Evolutionary conservation across 2,329 filamentous ascomycete species (phyloP).

Genomic region (Exophiala alcalophila): DNA sequence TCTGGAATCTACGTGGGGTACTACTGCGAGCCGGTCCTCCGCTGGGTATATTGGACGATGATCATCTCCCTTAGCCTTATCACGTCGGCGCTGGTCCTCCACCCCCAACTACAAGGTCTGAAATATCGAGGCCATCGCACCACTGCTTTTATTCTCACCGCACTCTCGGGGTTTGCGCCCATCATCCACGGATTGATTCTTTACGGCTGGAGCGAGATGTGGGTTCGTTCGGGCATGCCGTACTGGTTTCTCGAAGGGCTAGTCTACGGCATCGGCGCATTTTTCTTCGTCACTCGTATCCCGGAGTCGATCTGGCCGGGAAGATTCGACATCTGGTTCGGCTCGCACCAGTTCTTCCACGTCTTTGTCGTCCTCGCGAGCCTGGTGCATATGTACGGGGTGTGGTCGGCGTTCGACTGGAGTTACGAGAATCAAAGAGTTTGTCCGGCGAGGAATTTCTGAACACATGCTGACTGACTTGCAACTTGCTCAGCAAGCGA

Average conservation of each 20-base stretch:
- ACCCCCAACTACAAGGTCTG: slow-evolving; percentile 35
- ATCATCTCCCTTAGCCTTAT: slow-evolving; percentile 33
- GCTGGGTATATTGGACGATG: slow-evolving; percentile 38
- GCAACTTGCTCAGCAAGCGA: no score
- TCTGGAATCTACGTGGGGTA: slow-evolving; percentile 39
- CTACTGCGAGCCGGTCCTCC: slow-evolving; percentile 34
- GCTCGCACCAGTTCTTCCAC: slow-evolving; percentile 38
- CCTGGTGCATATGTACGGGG: slow-evolving; percentile 40
- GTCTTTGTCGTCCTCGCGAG: slow-evolving; percentile 42
- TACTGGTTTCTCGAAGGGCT: slow-evolving; percentile 38
- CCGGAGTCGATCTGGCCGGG: slow-evolving; percentile 34
- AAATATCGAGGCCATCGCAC: slow-evolving; percentile 34
- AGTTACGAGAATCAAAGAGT: slow-evolving; percentile 31
- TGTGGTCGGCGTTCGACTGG: slow-evolving; percentile 36
- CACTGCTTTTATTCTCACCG: slow-evolving; percentile 34
- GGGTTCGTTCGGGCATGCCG: slow-evolving; percentile 33
- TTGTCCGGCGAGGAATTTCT: slow-evolving; percentile 18
- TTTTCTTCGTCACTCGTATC: slow-evolving; percentile 31
- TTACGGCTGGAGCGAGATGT: slow-evolving; percentile 31
- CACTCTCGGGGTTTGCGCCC: slow-evolving; percentile 36
- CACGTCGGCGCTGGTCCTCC: slow-evolving; percentile 37
- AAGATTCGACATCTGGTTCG: slow-evolving; percentile 37
- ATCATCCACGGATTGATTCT: slow-evolving; percentile 34
- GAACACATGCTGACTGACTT: no score
- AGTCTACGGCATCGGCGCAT: slow-evolving; percentile 34